Percentiles rank a stretch among this genome's conserved stretches.
These are phyloP conservation scores for Solanum ossicruentum DNA, from an alignment of 257 asterid genomes.

Conservation along the genomic window DNA sequence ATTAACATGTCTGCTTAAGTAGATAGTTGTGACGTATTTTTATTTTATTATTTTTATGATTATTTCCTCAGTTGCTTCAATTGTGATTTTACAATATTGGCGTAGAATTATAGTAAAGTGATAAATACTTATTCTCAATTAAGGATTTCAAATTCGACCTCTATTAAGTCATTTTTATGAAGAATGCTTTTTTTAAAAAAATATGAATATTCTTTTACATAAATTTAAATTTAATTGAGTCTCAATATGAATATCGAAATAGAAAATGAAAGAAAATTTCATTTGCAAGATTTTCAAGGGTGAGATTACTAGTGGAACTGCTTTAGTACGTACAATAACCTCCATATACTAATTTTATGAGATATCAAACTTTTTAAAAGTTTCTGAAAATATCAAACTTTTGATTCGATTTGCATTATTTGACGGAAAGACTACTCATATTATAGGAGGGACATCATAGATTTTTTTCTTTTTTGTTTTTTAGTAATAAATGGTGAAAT, in stretches of 20 bases:
- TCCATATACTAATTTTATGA: not conserved
- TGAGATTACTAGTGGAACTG: not conserved
- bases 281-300: not conserved
- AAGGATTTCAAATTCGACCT: not conserved
- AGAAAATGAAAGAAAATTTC: not conserved
- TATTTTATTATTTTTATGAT: too few species aligned
- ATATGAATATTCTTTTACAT: fast-evolving
- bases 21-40: too few species aligned
- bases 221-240: not conserved
- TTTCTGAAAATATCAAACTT: not conserved
- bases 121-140: not conserved
- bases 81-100: too few species aligned
- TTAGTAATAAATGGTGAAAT: not conserved
- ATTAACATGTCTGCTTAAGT: too few species aligned
- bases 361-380: not conserved
- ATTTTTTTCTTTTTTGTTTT: too few species aligned
- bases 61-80: too few species aligned
- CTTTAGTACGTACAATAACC: not conserved
- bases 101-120: not conserved
- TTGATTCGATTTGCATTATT: not conserved
- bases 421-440: not conserved
- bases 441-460: not conserved
- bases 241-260: fast-evolving
- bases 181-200: not conserved
- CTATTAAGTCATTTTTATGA: not conserved